These are phyloP conservation scores for Saururus chinensis DNA, from an alignment of 164 flowering plant species.

Conservation along the genomic window DNA sequence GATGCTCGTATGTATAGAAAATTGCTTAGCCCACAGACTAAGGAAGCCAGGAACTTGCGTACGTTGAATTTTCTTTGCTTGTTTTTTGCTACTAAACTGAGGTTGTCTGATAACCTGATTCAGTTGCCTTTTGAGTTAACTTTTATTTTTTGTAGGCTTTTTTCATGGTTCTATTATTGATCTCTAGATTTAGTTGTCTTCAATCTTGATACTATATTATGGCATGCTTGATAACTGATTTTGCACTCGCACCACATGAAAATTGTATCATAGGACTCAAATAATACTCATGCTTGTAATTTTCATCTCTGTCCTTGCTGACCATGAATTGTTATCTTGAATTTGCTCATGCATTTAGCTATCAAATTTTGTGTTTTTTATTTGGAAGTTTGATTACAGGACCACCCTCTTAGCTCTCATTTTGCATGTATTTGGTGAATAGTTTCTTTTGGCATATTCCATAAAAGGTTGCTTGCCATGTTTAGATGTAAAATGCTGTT, in stretches of 20 bases:
- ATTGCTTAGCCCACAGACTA: constrained; percentile 11
- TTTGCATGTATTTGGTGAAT: neutral
- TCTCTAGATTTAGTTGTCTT: neutral
- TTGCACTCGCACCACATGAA: too few relatives aligned
- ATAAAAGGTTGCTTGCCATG: neutral
- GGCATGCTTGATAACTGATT: neutral
- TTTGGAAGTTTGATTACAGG: too few relatives aligned
- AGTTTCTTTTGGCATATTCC: neutral
- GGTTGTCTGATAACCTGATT: too few relatives aligned
- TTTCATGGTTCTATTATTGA: neutral
- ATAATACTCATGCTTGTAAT: too few relatives aligned
- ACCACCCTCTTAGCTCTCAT: neutral
- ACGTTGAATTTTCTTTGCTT: neutral
- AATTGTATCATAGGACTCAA: too few relatives aligned
- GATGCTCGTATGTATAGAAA: constrained; percentile 36
- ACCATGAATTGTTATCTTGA: too few relatives aligned
- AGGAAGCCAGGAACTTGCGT: constrained; percentile 24
- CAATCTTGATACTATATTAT: neutral
- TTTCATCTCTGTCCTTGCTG: too few relatives aligned
- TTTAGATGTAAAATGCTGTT: neutral
- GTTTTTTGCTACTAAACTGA: neutral
- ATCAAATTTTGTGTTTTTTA: too few relatives aligned
- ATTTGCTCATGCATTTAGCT: too few relatives aligned
- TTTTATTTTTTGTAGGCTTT: too few relatives aligned
- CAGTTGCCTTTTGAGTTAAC: too few relatives aligned